Conservation (phyloP, 2,329 filamentous ascomycete species). For the Phialocephala subalpina region DNA sequence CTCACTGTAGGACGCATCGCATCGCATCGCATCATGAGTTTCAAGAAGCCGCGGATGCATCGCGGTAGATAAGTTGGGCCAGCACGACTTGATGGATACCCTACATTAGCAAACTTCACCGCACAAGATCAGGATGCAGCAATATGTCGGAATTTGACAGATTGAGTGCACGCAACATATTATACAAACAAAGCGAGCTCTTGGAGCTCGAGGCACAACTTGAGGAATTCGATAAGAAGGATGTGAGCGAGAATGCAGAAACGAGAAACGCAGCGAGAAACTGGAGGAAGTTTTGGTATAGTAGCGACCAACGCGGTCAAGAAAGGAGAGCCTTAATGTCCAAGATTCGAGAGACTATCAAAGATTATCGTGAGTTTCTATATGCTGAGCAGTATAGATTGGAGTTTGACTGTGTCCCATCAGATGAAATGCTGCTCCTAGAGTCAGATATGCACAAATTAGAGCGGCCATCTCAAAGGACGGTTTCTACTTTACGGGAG, state of each 20-base stretch:
- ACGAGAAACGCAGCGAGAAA: constrained; percentile 20
- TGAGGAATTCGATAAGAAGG: constrained; percentile 28
- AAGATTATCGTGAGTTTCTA: constrained; percentile 4
- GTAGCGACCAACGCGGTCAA: constrained; percentile 12
- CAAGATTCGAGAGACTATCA: constrained; percentile 23
- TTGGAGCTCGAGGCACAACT: constrained; percentile 25
- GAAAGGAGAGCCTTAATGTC: constrained; percentile 17
- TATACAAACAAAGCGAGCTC: constrained; percentile 29
- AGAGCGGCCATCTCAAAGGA: background rate
- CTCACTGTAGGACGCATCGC: background rate
- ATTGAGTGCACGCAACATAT: constrained; percentile 28
- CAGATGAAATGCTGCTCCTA: background rate
- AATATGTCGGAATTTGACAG: constrained; percentile 29
- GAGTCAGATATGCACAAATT: background rate
- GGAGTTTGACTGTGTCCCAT: background rate
- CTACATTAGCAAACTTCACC: constrained; percentile 15
- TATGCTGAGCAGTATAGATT: background rate
- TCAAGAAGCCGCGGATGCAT: background rate
- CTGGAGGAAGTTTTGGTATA: constrained; percentile 21
- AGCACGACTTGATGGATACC: constrained; percentile 13
- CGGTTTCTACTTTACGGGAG: background rate
- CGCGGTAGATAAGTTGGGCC: background rate
- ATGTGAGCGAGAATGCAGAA: background rate
- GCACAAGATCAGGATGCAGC: constrained; percentile 20
- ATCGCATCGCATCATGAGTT: background rate